These are phyloP conservation scores for Mycosarcoma mackinlayi DNA, from an alignment of 1,284 basidiomycete genomes.

Conservation along the genomic window DNA sequence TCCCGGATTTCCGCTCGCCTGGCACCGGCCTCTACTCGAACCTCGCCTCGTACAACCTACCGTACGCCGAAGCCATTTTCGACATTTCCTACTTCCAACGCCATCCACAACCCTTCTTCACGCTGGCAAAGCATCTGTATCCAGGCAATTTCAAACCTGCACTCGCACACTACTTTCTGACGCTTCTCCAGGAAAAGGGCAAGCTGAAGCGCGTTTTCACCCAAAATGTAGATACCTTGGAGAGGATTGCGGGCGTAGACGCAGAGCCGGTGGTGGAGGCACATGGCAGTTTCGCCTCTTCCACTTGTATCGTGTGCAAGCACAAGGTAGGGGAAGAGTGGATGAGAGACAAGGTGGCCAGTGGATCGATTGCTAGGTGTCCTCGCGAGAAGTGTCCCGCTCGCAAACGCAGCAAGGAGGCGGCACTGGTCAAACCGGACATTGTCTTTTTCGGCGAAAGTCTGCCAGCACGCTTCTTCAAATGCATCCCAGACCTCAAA, in stretches of 20 bases:
- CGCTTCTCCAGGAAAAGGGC: slow-evolving; percentile 76
- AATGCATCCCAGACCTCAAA: slow-evolving; percentile 69
- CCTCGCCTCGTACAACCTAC: slow-evolving; percentile 71
- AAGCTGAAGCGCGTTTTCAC: slow-evolving; percentile 83
- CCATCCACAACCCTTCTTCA: slow-evolving; percentile 69
- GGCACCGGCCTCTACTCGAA: slow-evolving; percentile 73
- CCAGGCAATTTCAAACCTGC: slow-evolving; percentile 88
- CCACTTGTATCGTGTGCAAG: slow-evolving; percentile 59
- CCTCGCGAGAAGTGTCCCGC: slow-evolving; percentile 32
- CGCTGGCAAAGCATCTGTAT: slow-evolving; percentile 80
- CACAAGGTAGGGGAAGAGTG: slow-evolving; percentile 46
- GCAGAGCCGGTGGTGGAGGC: slow-evolving; percentile 85
- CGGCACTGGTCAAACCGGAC: slow-evolving; percentile 67
- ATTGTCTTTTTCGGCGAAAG: slow-evolving; percentile 68
- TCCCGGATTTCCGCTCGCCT: slow-evolving; percentile 70
- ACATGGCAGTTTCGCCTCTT: slow-evolving; percentile 77
- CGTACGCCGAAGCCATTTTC: slow-evolving; percentile 74
- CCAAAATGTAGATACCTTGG: slow-evolving; percentile 85
- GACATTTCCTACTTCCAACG: slow-evolving; percentile 70
- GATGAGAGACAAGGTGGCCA: slow-evolving; percentile 54
- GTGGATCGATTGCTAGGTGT: slow-evolving; percentile 59
- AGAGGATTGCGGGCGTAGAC: slow-evolving; percentile 83
- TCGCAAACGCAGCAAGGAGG: slow-evolving; percentile 18
- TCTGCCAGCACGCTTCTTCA: slow-evolving; percentile 63
- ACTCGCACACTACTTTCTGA: slow-evolving; percentile 87